Conservation (phyloP, 2,329 filamentous ascomycete genomes). For the Calonectria hawksworthii region DNA sequence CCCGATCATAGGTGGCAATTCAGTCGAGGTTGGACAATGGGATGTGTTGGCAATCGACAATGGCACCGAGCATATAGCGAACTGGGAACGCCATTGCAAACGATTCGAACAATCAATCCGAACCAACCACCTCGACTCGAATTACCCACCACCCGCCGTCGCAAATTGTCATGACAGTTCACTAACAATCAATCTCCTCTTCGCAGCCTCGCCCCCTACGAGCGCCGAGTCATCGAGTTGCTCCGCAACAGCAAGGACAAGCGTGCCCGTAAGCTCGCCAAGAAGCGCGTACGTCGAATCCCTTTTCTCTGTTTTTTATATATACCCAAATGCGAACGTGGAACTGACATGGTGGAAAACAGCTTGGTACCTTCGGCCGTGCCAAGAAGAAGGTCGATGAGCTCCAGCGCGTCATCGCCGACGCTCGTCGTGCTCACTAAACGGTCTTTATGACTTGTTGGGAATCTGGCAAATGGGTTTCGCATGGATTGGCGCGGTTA, state of each 20-base stretch:
- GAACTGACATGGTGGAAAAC: constrained; percentile 44
- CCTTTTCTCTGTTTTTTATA: not conserved
- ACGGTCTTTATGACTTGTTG: constrained; percentile 44
- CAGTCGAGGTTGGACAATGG: not conserved
- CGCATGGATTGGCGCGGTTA: constrained; percentile 55
- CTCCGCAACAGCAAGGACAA: constrained; percentile 99
- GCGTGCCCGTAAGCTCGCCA: constrained; percentile 98
- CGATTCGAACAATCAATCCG: not conserved
- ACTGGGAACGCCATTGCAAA: not conserved
- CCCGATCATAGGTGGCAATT: not conserved
- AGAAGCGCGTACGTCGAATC: constrained; percentile 87
- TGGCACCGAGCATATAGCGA: not conserved
- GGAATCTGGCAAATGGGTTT: constrained; percentile 48
- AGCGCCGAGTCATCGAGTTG: constrained; percentile 99
- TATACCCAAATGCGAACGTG: constrained; percentile 13
- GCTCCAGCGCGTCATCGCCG: constrained; percentile 97
- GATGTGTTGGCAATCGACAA: not conserved
- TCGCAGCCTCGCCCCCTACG: constrained; percentile 86
- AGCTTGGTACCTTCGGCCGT: constrained; percentile 98
- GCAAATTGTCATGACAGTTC: not conserved
- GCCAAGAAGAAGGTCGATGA: constrained; percentile 99
- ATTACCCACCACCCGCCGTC: not conserved
- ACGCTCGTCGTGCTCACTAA: constrained; percentile 83
- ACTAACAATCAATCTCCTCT: constrained; percentile 45
- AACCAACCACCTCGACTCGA: not conserved